Percentiles rank a stretch among this genome's conserved stretches.
These are phyloP conservation scores for Pelargonium fulgidum DNA, from an alignment of 441 rosid genomes.

Conservation along the genomic window DNA sequence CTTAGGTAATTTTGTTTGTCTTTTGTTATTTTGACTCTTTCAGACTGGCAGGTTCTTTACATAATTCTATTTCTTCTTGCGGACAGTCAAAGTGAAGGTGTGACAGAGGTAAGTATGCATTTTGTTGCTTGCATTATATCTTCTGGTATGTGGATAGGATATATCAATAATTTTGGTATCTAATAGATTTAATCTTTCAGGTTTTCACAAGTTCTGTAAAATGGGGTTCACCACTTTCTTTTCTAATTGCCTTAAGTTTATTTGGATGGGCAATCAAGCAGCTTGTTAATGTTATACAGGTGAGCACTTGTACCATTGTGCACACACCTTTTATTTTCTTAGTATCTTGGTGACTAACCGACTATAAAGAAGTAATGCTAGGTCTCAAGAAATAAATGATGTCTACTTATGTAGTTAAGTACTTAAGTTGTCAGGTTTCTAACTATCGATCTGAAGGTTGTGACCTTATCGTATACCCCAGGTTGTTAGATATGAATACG, in stretches of 20 bases:
- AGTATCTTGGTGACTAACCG: background rate
- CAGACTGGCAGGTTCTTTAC: conserved; percentile 64
- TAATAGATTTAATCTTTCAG: conserved; percentile 32
- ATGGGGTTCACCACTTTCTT: conserved; percentile 40
- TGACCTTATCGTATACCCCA: background rate
- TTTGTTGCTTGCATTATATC: conserved; percentile 9
- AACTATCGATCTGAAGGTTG: background rate
- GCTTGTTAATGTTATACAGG: conserved; percentile 77
- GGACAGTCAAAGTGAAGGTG: conserved; percentile 46
- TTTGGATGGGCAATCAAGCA: conserved; percentile 90
- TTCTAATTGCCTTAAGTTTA: conserved; percentile 51
- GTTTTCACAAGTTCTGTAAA: conserved; percentile 40
- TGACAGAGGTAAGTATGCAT: conserved; percentile 51
- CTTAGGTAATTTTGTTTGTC: background rate
- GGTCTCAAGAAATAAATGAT: background rate
- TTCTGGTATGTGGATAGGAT: background rate
- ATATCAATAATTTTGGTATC: conserved; percentile 8
- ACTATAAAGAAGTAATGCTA: background rate
- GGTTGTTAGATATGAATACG: no score
- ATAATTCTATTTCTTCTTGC: conserved; percentile 61
- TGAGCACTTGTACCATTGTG: conserved; percentile 21
- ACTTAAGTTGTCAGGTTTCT: background rate
- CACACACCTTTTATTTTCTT: background rate
- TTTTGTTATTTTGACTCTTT: conserved; percentile 19
- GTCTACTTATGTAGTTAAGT: background rate